Base-by-base conservation (phyloP, 2,329 filamentous ascomycete species). In the Trichoderma oligosporum region DNA sequence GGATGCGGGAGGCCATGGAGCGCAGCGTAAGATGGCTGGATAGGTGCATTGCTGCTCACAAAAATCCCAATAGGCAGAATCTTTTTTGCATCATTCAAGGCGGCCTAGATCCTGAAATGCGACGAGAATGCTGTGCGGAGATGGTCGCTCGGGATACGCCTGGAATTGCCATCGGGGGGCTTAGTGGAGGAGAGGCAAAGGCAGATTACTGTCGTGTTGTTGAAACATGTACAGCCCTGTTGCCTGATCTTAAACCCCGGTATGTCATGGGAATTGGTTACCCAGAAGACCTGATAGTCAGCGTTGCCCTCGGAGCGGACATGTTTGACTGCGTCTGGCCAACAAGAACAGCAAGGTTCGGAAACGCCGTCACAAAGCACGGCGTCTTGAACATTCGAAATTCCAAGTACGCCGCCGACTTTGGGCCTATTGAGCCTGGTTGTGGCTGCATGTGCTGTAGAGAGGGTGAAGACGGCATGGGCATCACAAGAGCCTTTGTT, bases 321-420 rank as follows among this genome's bases (percentile, higher is more conserved):
- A 99, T 99, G 94, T 99, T 99, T 70, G 94, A 99, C 74, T 99
- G 95, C 69, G 94, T 99, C 6, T 99, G 94, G 94, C 95, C 94
- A 1, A 97, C 94, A 4, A 82, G 94, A 54, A 99, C 94, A 33
- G 94, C 94, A 69, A 85, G 94, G 31, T 99, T 99, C 68, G 94
- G 95, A 59, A 97, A 97, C 68, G 94, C 93, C 35, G 83, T 99
- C 58, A 97, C 93, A 2, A 82, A 84, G 56, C 66, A 78, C 39
- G 95, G 94, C 9, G 83, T 90, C n/a, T 75, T 97, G 44, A 97
- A 96, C 70, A 76, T 99, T 45, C 86, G 89, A 60, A 86, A 93
- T 69, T 82, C 86, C 24, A 78, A 79, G 42, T 97, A 85, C 68
- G 84, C 89, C 1, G 76, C 82, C 60, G 93, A 97, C 72, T 96